These are phyloP conservation scores for Acanthamoeba healyi DNA, from an alignment of 208 protist genomes.

Conservation along the genomic window DNA sequence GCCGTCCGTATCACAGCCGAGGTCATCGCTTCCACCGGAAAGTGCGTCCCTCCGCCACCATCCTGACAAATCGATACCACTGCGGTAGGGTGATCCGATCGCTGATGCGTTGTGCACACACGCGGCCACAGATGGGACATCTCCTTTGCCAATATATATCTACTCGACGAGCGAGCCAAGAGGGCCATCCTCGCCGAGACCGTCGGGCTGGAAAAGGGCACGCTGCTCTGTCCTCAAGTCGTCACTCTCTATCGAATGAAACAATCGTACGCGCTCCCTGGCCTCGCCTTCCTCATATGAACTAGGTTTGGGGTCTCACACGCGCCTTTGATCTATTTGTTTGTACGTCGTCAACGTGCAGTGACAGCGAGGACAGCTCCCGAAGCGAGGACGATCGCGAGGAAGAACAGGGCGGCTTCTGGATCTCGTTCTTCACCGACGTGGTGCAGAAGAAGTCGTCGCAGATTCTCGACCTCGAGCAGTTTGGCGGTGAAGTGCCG, in stretches of 20 bases:
- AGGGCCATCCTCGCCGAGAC: background rate
- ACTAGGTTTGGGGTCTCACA: too few relatives aligned
- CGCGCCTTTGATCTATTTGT: too few relatives aligned
- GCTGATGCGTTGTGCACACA: too few relatives aligned
- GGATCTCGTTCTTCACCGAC: constrained; percentile 11
- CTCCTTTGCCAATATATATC: constrained; percentile 53
- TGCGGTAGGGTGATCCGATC: too few relatives aligned
- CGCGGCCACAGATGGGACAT: constrained; percentile 31
- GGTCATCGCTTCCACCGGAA: constrained; percentile 17
- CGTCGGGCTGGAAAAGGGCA: constrained; percentile 19
- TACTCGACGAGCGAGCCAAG: background rate
- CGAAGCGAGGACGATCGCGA: constrained; percentile 28
- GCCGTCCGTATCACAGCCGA: background rate
- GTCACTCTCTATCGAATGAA: background rate
- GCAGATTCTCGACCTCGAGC: background rate
- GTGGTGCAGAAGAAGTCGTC: constrained; percentile 31
- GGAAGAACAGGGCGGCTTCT: constrained; percentile 21
- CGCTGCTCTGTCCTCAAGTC: background rate
- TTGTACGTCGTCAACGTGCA: background rate
- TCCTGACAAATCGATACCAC: too few relatives aligned
- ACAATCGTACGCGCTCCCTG: constrained; percentile 1
- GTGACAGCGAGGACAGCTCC: constrained; percentile 28
- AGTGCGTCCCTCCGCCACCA: background rate
- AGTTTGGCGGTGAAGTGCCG: background rate
- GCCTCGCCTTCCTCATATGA: too few relatives aligned